Conservation (phyloP, 2,329 filamentous ascomycete species). For the Stachybotrys chartarum region DNA sequence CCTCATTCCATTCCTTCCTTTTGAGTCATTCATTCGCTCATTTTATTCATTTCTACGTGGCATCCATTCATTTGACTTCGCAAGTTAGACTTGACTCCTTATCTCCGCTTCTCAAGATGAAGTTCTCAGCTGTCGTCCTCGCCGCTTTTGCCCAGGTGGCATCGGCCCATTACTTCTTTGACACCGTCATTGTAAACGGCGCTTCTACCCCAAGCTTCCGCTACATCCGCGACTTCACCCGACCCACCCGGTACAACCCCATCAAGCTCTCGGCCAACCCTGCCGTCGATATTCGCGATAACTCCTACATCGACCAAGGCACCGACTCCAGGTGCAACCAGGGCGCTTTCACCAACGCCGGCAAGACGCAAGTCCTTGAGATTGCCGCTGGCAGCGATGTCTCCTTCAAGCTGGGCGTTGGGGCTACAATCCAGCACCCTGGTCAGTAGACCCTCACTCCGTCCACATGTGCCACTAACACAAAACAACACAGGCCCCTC, state of each 20-base stretch:
- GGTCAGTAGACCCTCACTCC: too few species aligned
- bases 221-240: not conserved
- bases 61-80: too few species aligned
- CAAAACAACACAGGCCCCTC: constrained; percentile 2
- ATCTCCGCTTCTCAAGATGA: not conserved
- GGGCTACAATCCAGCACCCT: constrained; percentile 1
- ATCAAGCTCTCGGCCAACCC: constrained; percentile 2
- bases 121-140: not conserved
- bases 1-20: too few species aligned
- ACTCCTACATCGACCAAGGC: not conserved
- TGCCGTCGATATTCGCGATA: not conserved
- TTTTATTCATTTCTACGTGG: too few species aligned
- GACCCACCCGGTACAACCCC: not conserved
- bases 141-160: not conserved
- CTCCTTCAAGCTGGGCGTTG: not conserved
- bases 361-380: not conserved
- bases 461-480: too few species aligned
- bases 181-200: not conserved
- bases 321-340: not conserved
- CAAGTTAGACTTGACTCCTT: too few species aligned
- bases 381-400: not conserved
- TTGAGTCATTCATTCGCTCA: too few species aligned
- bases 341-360: not conserved
- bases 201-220: not conserved
- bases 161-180: constrained; percentile 1